phyloP scores from a whole-genome alignment of 1,139 yeast species.

The Williopsis jadinii region DNA sequence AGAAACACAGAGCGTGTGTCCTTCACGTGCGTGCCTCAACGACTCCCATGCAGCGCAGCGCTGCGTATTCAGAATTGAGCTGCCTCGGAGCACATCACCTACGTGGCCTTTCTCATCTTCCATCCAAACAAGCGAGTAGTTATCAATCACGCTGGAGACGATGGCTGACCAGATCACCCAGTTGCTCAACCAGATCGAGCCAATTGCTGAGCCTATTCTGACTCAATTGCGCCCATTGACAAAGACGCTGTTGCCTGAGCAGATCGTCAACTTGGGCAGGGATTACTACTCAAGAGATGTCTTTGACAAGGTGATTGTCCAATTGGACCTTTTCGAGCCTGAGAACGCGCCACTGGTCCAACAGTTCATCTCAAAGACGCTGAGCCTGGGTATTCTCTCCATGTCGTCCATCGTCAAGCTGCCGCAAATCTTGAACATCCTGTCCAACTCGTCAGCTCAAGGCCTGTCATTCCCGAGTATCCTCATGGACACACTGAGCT shows the following conservation, averaged over 20 bases:
- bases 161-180: slow-evolving; percentile 1
- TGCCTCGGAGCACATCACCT: no score
- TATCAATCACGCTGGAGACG: neutral
- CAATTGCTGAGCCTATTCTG: slow-evolving; percentile 16
- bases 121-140: no score
- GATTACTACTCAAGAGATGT: slow-evolving; percentile 14
- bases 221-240: slow-evolving; percentile 14
- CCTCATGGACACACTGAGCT: slow-evolving; percentile 32
- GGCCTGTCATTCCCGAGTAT: slow-evolving; percentile 31
- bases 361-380: slow-evolving; percentile 23
- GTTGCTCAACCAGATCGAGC: slow-evolving; percentile 8
- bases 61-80: no score
- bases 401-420: slow-evolving; percentile 31
- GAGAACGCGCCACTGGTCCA: slow-evolving; percentile 8
- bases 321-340: slow-evolving; percentile 10
- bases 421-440: slow-evolving; percentile 30
- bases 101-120: no score
- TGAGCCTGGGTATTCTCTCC: slow-evolving; percentile 30
- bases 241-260: slow-evolving; percentile 8
- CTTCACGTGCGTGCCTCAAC: no score
- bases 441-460: slow-evolving; percentile 26
- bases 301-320: slow-evolving; percentile 14
- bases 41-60: no score
- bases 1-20: no score
- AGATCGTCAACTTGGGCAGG: slow-evolving; percentile 14